These are phyloP conservation scores for Colletotrichum truncatum DNA, from an alignment of 2,329 filamentous ascomycete genomes.

Conservation along the genomic window DNA sequence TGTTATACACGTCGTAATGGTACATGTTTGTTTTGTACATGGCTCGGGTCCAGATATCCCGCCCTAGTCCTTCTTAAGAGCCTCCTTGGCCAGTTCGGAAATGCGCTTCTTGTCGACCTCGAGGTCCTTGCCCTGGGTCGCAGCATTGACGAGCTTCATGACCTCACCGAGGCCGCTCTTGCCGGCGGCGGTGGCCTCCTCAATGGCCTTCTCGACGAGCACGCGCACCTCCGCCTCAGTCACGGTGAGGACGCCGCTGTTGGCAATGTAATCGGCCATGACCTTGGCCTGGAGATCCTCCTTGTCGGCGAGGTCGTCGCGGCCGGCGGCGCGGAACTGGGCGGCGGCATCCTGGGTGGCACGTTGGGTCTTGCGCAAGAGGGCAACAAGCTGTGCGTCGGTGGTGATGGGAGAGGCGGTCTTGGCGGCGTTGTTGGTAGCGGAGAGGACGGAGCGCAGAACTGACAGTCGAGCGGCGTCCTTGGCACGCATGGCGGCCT, in stretches of 20 bases:
- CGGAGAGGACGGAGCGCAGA: slow-evolving; percentile 73
- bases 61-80: slow-evolving; percentile 20
- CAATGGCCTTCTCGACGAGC: slow-evolving; percentile 61
- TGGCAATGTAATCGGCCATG: slow-evolving; percentile 70
- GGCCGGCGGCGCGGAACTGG: slow-evolving; percentile 71
- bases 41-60: not conserved
- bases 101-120: slow-evolving; percentile 73
- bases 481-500: slow-evolving; percentile 72
- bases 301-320: slow-evolving; percentile 75
- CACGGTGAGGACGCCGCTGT: slow-evolving; percentile 67
- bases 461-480: slow-evolving; percentile 72
- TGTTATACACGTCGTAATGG: slow-evolving; percentile 4
- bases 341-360: slow-evolving; percentile 65
- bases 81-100: slow-evolving; percentile 68
- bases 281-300: slow-evolving; percentile 73
- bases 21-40: slow-evolving; percentile 2
- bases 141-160: slow-evolving; percentile 67
- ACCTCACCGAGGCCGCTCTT: slow-evolving; percentile 67
- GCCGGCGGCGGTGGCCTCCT: slow-evolving; percentile 57
- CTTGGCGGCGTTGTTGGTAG: slow-evolving; percentile 80
- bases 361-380: slow-evolving; percentile 72
- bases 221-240: slow-evolving; percentile 65
- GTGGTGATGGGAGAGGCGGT: slow-evolving; percentile 74
- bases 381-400: slow-evolving; percentile 73
- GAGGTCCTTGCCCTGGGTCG: slow-evolving; percentile 70